phyloP scores from a whole-genome alignment of 2,329 filamentous ascomycete species.

The Fusarium oxysporum region DNA sequence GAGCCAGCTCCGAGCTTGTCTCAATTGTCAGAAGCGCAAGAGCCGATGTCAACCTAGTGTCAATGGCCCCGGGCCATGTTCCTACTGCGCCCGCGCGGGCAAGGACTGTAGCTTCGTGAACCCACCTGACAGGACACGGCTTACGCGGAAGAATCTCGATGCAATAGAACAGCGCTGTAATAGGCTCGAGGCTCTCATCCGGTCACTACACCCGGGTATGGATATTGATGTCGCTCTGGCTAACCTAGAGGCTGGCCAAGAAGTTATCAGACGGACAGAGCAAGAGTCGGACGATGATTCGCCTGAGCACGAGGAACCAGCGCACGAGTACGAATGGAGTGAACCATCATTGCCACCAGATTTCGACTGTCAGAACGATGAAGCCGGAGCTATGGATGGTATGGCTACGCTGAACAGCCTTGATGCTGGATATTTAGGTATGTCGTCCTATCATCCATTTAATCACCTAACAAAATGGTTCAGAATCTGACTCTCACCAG shows the following conservation, averaged over 20 bases:
- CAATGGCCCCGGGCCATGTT: background rate
- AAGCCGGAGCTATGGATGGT: background rate
- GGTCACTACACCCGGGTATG: background rate
- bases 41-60: background rate
- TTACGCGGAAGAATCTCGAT: background rate
- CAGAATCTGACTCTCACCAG: background rate
- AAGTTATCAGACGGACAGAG: background rate
- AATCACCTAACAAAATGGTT: background rate
- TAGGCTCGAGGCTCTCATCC: background rate
- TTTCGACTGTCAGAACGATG: background rate
- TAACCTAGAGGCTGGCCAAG: background rate
- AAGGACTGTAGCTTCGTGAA: background rate
- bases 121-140: background rate
- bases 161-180: background rate
- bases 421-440: background rate
- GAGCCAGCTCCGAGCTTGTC: background rate
- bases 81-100: background rate
- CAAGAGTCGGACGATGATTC: background rate
- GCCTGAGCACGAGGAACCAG: background rate
- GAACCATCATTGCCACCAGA: background rate
- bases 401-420: background rate
- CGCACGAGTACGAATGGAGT: background rate
- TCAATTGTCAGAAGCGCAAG: background rate
- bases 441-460: too few relatives aligned
- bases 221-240: background rate